A percentile compares a stretch with the other conserved stretches of the same genome.
Evolutionary conservation across 1,284 basidiomycete species (phyloP).

Genomic region (Porodaedalea pini): DNA sequence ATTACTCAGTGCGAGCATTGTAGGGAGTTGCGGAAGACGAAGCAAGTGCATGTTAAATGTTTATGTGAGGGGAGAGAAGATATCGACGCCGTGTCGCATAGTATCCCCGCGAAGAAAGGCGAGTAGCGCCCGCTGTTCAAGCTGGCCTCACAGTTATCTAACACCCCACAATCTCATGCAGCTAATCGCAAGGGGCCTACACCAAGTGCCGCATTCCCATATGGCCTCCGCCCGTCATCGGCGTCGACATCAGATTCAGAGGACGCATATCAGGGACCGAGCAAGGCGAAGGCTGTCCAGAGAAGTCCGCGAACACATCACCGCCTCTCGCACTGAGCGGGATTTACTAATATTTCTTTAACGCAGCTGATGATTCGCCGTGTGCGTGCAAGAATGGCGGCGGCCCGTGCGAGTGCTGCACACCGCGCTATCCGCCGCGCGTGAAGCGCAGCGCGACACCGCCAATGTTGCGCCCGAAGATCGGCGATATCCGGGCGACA

Average conservation of each 20-base stretch:
- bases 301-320: slow-evolving; percentile 11
- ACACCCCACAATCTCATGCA: neutral
- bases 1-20: slow-evolving; percentile 80
- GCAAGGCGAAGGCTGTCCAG: slow-evolving; percentile 12
- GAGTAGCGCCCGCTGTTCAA: slow-evolving; percentile 39
- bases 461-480: slow-evolving; percentile 5
- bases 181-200: slow-evolving; percentile 26
- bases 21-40: slow-evolving; percentile 70
- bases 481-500: slow-evolving; percentile 16
- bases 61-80: slow-evolving; percentile 45
- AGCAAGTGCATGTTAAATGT: slow-evolving; percentile 70
- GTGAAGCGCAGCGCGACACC: slow-evolving; percentile 12
- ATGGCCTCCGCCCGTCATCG: slow-evolving; percentile 66
- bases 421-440: slow-evolving; percentile 31
- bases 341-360: slow-evolving; percentile 41
- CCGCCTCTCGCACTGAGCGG: slow-evolving; percentile 2
- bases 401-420: slow-evolving; percentile 52
- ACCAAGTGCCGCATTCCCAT: slow-evolving; percentile 65
- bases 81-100: slow-evolving; percentile 29
- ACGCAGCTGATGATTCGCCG: slow-evolving; percentile 28
- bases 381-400: slow-evolving; percentile 38
- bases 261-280: slow-evolving; percentile 36
- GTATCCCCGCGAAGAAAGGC: slow-evolving; percentile 54
- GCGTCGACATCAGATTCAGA: slow-evolving; percentile 42
- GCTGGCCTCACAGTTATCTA: slow-evolving; percentile 37